Base-by-base conservation (phyloP, 805 yeast genomes). In the Kodamaea hsintzibuensis region DNA sequence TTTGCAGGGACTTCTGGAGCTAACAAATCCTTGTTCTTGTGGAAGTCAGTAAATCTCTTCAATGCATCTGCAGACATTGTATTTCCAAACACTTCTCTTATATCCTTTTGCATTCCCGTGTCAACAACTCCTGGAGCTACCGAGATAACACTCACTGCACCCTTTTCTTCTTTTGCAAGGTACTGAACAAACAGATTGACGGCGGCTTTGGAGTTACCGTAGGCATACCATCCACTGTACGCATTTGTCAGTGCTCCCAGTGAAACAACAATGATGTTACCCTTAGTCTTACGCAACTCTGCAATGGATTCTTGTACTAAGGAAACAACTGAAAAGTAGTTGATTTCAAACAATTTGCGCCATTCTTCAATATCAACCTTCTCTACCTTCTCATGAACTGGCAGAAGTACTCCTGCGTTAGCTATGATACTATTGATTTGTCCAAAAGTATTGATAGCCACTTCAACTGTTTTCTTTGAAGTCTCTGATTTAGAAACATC, bases 101-200 rank as follows among this genome's bases (percentile, higher is more conserved):
- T 91, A 52, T 83, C 86, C 7, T 59, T 67, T 72, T 95, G 98
- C 98, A 95, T 93, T 17, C 75, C 76, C 0, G 99, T 93, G 65
- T 90, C 90, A 1, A 95, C 98, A 1, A 91, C 96, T 3, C 99
- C 98, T 0, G 98, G 98, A 0, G 97, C 97, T 19, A 95, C 79
- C 0, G 97, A 77, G 9, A 91, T 72, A 2, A 87, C 75, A 37
- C 72, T 69, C n/a, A 91, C 71, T 13, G 35, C 8, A 2, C 60
- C 65, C 0, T 72, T 77, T 65, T 88, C 91, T 62, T 91, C 97
- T 5, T 72, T 74, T 0, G 89, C 86, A 13, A 93, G 67, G 12
- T 89, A 82, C 47, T 72, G 64, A 6, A 89, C 84, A 50, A 91
- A 79, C 62, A 86, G 91, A 68, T 93, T 91, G 49, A 93, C 66